Conservation (phyloP, 1,284 basidiomycete genomes). For the Paramarasmius palmivorus region DNA sequence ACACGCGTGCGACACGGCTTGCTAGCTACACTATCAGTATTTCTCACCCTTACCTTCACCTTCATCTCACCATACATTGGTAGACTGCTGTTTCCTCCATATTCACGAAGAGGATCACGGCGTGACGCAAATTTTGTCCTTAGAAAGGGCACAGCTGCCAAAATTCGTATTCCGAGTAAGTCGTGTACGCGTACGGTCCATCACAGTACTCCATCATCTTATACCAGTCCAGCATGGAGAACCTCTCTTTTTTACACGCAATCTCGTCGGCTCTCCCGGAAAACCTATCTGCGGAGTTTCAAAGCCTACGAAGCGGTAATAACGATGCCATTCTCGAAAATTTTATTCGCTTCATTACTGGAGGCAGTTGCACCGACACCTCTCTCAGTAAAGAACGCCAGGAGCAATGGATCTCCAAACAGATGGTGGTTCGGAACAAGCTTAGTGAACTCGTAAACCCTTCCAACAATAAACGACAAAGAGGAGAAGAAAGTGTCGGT, state of each 20-base stretch:
- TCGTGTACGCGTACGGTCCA: too few relatives aligned
- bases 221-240: too few relatives aligned
- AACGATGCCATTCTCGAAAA: slow-evolving; percentile 22
- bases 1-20: too few relatives aligned
- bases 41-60: too few relatives aligned
- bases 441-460: slow-evolving; percentile 16
- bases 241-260: background rate
- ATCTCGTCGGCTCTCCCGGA: background rate
- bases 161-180: too few relatives aligned
- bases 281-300: background rate
- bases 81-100: too few relatives aligned
- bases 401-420: slow-evolving; percentile 15
- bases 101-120: too few relatives aligned
- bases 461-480: slow-evolving; percentile 19
- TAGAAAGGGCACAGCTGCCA: too few relatives aligned
- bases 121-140: too few relatives aligned
- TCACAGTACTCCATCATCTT: too few relatives aligned
- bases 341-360: slow-evolving; percentile 28
- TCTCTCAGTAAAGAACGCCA: background rate
- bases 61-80: too few relatives aligned
- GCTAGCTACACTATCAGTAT: too few relatives aligned
- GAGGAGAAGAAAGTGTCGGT: slow-evolving; percentile 7
- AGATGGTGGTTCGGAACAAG: slow-evolving; percentile 16
- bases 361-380: slow-evolving; percentile 17
- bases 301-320: background rate